These are phyloP conservation scores for Ganoderma multipileum DNA, from an alignment of 1,284 basidiomycete genomes.

Conservation along the genomic window DNA sequence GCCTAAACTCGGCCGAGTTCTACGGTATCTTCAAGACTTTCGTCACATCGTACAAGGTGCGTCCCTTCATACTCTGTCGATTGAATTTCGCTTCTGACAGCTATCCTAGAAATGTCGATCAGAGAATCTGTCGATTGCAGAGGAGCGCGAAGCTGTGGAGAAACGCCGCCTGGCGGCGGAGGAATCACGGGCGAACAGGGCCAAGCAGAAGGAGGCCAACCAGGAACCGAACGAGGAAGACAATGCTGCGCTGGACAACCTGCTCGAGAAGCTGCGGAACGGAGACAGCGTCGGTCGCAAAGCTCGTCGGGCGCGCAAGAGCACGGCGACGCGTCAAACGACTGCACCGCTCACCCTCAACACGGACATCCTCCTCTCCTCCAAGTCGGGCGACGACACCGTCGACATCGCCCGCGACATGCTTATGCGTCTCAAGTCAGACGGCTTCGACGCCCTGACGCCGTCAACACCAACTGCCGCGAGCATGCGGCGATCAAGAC, in stretches of 20 bases:
- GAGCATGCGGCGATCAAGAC: conserved; percentile 31
- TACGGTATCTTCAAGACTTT: conserved; percentile 97
- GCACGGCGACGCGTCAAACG: conserved; percentile 42
- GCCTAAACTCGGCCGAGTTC: conserved; percentile 84
- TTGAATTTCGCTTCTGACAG: conserved; percentile 16
- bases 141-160: conserved; percentile 68
- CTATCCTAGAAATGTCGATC: conserved; percentile 77
- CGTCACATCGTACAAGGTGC: conserved; percentile 88
- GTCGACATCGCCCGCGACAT: conserved; percentile 74
- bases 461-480: conserved; percentile 34
- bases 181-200: conserved; percentile 62
- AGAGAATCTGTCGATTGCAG: conserved; percentile 76
- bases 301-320: conserved; percentile 57
- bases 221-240: conserved; percentile 54
- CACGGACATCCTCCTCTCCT: conserved; percentile 40
- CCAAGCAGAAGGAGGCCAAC: conserved; percentile 53
- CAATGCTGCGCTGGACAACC: conserved; percentile 69
- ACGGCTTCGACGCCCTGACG: conserved; percentile 42
- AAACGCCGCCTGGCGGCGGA: conserved; percentile 72
- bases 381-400: conserved; percentile 48
- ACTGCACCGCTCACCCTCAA: conserved; percentile 49
- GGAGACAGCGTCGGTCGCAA: conserved; percentile 70
- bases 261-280: conserved; percentile 76
- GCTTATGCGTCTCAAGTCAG: conserved; percentile 73
- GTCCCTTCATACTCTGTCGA: conserved; percentile 27